phyloP scores from a whole-genome alignment of 148 eudicot species.

The Rhododendron vialii region DNA sequence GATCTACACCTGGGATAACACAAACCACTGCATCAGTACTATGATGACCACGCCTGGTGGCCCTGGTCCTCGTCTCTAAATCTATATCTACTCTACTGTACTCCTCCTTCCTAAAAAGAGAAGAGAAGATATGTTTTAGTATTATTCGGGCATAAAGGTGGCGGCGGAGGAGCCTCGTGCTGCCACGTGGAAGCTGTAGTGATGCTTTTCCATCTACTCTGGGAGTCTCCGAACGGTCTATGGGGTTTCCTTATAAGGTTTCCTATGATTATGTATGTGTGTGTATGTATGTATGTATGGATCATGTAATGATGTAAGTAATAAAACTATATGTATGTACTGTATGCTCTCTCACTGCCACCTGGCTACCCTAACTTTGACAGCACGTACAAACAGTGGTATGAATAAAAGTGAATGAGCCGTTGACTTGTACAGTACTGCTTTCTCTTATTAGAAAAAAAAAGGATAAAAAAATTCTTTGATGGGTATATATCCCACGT shows the following conservation, averaged over 20 bases:
- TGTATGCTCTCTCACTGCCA: neutral
- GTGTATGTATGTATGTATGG: too few species aligned
- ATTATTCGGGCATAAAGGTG: neutral
- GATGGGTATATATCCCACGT: too few species aligned
- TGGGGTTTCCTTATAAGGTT: neutral
- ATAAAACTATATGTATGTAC: neutral
- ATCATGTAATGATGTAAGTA: too few species aligned
- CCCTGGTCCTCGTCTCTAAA: neutral
- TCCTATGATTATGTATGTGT: neutral
- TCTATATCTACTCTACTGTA: too few species aligned
- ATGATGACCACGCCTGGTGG: neutral
- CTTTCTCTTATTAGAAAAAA: too few species aligned
- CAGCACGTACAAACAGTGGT: neutral
- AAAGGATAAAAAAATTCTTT: too few species aligned
- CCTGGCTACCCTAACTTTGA: neutral
- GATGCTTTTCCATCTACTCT: neutral
- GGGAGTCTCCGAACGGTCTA: neutral
- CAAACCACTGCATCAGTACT: neutral
- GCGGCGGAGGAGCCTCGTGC: neutral
- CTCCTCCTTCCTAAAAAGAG: neutral
- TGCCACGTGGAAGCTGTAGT: neutral
- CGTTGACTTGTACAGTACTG: neutral
- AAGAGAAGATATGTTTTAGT: neutral
- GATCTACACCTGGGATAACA: neutral
- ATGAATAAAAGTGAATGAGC: neutral